Percentiles rank a stretch among this genome's conserved stretches.
phyloP scores from a whole-genome alignment of 1,139 yeast species.

The Saccharomycopsis phalli region DNA sequence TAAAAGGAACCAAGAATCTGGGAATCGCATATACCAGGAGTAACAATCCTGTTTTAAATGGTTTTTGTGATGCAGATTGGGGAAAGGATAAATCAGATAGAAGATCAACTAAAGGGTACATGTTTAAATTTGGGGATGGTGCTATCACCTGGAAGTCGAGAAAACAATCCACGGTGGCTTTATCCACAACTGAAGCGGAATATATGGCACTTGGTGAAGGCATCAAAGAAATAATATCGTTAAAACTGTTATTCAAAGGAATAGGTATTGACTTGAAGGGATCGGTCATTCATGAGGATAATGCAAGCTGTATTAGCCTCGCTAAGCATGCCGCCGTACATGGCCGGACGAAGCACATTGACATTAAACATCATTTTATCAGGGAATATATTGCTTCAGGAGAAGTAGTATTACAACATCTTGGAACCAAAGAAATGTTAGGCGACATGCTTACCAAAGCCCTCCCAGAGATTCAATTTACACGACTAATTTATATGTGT shows the following conservation, averaged over 20 bases:
- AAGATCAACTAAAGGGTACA: slow-evolving; percentile 20
- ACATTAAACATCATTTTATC: no score
- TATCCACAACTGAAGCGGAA: slow-evolving; percentile 20
- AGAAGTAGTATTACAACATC: not conserved
- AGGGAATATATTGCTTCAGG: no score
- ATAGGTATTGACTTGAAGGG: not conserved
- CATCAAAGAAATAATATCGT: not conserved
- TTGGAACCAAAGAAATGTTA: not conserved
- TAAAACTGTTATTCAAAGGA: not conserved
- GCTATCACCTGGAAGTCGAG: slow-evolving; percentile 20
- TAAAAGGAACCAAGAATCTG: no score
- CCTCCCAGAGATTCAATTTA: not conserved
- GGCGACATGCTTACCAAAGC: not conserved
- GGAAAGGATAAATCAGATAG: slow-evolving; percentile 18
- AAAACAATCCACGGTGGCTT: slow-evolving; percentile 7
- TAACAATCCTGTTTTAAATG: slow-evolving; percentile 5
- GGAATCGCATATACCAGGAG: slow-evolving; percentile 3
- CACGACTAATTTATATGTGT: not conserved
- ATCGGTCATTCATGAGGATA: not conserved
- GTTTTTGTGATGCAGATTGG: slow-evolving; percentile 21
- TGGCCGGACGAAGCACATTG: slow-evolving; percentile 1
- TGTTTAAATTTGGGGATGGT: slow-evolving; percentile 18
- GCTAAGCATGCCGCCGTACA: not conserved
- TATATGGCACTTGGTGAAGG: slow-evolving; percentile 9
- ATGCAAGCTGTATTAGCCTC: not conserved